Conservation (phyloP, 306 rosid genomes). For the Lathyrus sativus region DNA sequence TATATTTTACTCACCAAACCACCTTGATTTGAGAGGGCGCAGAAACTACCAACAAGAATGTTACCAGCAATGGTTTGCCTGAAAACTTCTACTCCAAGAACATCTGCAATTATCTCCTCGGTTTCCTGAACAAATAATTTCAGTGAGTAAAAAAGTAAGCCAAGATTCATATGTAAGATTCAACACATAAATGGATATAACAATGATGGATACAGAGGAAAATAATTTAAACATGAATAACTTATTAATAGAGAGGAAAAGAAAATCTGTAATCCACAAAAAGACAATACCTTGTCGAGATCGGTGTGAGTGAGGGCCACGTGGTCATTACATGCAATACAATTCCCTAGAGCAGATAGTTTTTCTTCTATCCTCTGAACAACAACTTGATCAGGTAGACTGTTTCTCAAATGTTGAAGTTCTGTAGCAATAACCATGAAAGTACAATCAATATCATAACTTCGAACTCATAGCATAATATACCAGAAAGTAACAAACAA, state of each 20-base stretch:
- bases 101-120: slow-evolving; percentile 91
- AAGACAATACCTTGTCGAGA: slow-evolving; percentile 74
- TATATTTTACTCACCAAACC: slow-evolving; percentile 69
- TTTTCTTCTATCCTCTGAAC: slow-evolving; percentile 92
- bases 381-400: slow-evolving; percentile 89
- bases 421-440: slow-evolving; percentile 48
- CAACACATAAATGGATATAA: slow-evolving; percentile 7
- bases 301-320: slow-evolving; percentile 96
- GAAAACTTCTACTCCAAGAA: slow-evolving; percentile 95
- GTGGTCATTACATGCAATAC: slow-evolving; percentile 90
- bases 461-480: slow-evolving; percentile 14
- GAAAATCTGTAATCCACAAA: neutral
- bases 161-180: slow-evolving; percentile 8
- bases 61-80: slow-evolving; percentile 94
- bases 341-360: slow-evolving; percentile 90
- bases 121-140: slow-evolving; percentile 65
- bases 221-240: slow-evolving; percentile 1
- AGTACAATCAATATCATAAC: slow-evolving; percentile 21
- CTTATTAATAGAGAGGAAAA: neutral
- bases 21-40: slow-evolving; percentile 85
- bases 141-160: slow-evolving; percentile 24
- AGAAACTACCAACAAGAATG: slow-evolving; percentile 87
- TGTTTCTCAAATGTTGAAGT: slow-evolving; percentile 92
- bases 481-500: neutral
- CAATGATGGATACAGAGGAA: neutral